These are phyloP conservation scores for Oryza glaberrima DNA, from an alignment of 176 grass and related monocot species.

Conservation along the genomic window DNA sequence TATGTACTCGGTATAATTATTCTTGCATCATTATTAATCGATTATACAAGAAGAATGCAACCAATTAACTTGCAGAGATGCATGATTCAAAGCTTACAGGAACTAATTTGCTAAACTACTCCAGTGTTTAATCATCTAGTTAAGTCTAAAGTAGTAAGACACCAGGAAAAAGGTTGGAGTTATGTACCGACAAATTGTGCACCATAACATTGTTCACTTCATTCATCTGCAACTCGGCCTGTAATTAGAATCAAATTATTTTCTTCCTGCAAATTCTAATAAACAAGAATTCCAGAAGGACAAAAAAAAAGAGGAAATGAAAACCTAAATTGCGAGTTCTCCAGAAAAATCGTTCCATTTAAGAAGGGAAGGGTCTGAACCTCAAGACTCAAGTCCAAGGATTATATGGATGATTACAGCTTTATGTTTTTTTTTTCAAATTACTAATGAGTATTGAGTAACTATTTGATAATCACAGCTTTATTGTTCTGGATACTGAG, in stretches of 20 bases:
- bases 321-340: background rate
- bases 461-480: background rate
- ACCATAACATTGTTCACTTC: conserved; percentile 99
- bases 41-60: conserved; percentile 11
- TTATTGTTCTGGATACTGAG: conserved; percentile 1
- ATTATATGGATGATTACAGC: conserved; percentile 7
- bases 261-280: conserved; percentile 24
- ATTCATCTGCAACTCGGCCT: conserved; percentile 99
- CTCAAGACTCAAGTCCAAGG: conserved; percentile 16
- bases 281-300: conserved; percentile 16
- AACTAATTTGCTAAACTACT: conserved; percentile 36
- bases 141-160: conserved; percentile 23
- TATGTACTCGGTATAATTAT: conserved; percentile 16
- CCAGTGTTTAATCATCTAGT: background rate
- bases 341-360: conserved; percentile 7
- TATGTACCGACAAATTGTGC: conserved; percentile 88
- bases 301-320: background rate
- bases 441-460: conserved; percentile 1
- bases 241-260: conserved; percentile 48
- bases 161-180: conserved; percentile 15
- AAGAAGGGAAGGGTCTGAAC: conserved; percentile 15
- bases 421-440: conserved; percentile 16
- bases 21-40: conserved; percentile 21
- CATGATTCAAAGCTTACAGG: conserved; percentile 22
- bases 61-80: background rate